Evolutionary conservation across 345 rosid species (phyloP).

Genomic region (Corchorus olitorius): DNA sequence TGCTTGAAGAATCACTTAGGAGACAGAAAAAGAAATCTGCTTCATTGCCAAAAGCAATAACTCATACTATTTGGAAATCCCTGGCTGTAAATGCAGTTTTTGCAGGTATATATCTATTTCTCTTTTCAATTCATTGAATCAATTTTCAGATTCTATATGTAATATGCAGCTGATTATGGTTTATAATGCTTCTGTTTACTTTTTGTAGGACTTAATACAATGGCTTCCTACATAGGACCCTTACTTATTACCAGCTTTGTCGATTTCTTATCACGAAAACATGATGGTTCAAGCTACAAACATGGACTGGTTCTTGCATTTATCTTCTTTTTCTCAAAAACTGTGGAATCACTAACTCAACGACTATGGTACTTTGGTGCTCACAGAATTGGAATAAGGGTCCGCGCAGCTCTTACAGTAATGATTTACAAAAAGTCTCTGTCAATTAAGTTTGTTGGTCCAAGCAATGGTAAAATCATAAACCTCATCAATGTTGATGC

Average conservation of each 20-base stretch:
- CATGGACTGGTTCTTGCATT: conserved; percentile 55
- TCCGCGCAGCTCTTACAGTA: conserved; percentile 56
- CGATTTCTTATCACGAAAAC: conserved; percentile 44
- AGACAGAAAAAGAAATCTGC: conserved; percentile 37
- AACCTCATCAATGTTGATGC: conserved; percentile 68
- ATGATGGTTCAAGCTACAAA: conserved; percentile 34
- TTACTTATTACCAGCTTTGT: conserved; percentile 67
- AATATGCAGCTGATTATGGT: background rate
- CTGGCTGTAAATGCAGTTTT: conserved; percentile 52
- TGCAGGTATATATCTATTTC: conserved; percentile 50
- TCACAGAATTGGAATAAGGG: conserved; percentile 54
- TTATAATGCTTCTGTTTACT: conserved; percentile 15
- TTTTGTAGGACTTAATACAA: conserved; percentile 50
- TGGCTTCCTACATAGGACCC: conserved; percentile 65
- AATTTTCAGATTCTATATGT: background rate
- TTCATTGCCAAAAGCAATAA: conserved; percentile 43
- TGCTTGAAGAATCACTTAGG: conserved; percentile 50
- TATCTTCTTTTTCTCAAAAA: conserved; percentile 62
- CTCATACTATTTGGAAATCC: conserved; percentile 47
- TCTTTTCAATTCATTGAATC: background rate
- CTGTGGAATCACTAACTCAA: conserved; percentile 60
- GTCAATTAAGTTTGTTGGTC: conserved; percentile 42
- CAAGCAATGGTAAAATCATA: conserved; percentile 50
- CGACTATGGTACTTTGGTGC: conserved; percentile 76
- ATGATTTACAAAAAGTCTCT: conserved; percentile 59